A percentile compares a stretch with the other conserved stretches of the same genome.
Evolutionary conservation across 495 filamentous ascomycete genomes (phyloP).

Genomic region (Lindgomyces ingoldianus): DNA sequence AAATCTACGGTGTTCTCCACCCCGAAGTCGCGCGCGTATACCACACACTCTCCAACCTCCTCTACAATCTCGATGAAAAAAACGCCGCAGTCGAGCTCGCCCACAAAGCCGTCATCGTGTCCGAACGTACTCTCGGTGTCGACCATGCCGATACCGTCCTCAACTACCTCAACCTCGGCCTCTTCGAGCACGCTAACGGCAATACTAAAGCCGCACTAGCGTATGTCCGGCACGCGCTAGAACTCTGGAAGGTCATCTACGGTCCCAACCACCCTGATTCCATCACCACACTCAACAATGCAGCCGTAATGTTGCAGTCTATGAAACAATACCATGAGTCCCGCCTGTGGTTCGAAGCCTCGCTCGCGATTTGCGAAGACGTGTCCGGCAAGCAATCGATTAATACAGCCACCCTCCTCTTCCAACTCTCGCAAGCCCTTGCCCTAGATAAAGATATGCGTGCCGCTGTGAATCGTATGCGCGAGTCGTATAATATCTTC

Average conservation of each 20-base stretch:
- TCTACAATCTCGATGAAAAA: conserved; percentile 95
- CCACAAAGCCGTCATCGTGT: conserved; percentile 92
- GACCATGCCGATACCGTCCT: conserved; percentile 92
- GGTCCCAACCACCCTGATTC: conserved; percentile 92
- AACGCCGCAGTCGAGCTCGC: conserved; percentile 91
- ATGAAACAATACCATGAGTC: conserved; percentile 90
- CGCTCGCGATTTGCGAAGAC: conserved; percentile 79
- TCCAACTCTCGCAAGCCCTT: conserved; percentile 93
- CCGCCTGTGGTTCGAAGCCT: conserved; percentile 93
- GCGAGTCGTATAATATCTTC: conserved; percentile 95
- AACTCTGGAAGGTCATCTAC: conserved; percentile 96
- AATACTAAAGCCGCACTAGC: conserved; percentile 80
- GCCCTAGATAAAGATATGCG: conserved; percentile 92
- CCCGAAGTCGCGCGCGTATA: conserved; percentile 96
- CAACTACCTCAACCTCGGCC: conserved; percentile 89
- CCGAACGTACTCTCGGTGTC: conserved; percentile 90
- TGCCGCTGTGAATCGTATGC: conserved; percentile 86
- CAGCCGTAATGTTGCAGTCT: conserved; percentile 95
- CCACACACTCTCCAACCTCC: conserved; percentile 89
- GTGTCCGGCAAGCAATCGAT: conserved; percentile 84
- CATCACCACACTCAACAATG: conserved; percentile 98
- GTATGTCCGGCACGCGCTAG: conserved; percentile 89
- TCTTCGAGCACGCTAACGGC: conserved; percentile 90
- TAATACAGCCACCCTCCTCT: conserved; percentile 91
- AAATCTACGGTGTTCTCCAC: conserved; percentile 97